Evolutionary conservation across 1,284 basidiomycete genomes (phyloP).

Genomic region (Ustilago hordei): DNA sequence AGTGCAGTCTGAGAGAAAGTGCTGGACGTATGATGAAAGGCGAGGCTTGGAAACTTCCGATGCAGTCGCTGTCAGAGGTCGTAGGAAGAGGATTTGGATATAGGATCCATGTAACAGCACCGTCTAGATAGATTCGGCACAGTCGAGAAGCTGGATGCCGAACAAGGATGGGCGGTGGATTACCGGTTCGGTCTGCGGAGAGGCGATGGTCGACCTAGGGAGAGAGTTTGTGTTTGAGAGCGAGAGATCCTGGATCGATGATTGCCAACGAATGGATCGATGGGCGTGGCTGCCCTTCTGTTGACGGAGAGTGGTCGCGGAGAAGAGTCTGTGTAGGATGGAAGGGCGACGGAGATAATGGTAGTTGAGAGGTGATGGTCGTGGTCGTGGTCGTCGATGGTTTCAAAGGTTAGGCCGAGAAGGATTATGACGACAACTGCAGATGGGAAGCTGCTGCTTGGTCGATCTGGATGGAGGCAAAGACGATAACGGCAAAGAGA

Average conservation of each 20-base stretch:
- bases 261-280: too few species aligned
- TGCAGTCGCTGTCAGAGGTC: neutral
- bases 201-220: neutral
- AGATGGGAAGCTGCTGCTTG: neutral
- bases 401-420: neutral
- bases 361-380: neutral
- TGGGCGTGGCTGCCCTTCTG: too few species aligned
- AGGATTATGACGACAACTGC: neutral
- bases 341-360: neutral
- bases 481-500: neutral
- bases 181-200: neutral
- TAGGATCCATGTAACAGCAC: neutral
- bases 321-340: neutral
- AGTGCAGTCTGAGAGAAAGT: constrained; percentile 11
- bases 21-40: constrained; percentile 6
- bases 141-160: neutral
- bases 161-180: neutral
- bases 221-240: neutral
- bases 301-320: too few species aligned
- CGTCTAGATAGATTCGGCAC: neutral
- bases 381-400: neutral
- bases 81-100: neutral
- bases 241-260: neutral
- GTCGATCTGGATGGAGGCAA: neutral
- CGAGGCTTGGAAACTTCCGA: neutral